These are phyloP conservation scores for Thalia dealbata DNA, from an alignment of 176 grass and related monocot species.

Conservation along the genomic window DNA sequence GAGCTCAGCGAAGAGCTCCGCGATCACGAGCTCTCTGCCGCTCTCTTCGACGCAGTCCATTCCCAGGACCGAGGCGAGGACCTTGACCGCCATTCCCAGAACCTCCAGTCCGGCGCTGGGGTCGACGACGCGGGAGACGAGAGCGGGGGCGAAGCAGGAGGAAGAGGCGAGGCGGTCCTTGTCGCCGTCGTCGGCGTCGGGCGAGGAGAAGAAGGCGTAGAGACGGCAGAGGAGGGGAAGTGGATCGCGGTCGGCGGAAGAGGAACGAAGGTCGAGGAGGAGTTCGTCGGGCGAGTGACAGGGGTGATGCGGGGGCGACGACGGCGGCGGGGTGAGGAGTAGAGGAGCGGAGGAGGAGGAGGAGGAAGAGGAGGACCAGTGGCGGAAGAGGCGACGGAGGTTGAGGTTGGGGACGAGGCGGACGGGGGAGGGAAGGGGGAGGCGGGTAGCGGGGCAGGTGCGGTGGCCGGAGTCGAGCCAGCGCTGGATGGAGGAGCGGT, in stretches of 20 bases:
- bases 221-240: constrained; percentile 40
- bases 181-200: constrained; percentile 2
- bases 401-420: constrained; percentile 41
- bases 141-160: constrained; percentile 32
- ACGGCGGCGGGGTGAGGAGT: constrained; percentile 33
- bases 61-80: constrained; percentile 34
- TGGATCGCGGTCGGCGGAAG: constrained; percentile 31
- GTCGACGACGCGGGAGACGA: constrained; percentile 9
- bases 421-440: constrained; percentile 51
- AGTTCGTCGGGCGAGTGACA: constrained; percentile 31
- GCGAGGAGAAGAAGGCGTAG: constrained; percentile 31
- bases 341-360: constrained; percentile 29
- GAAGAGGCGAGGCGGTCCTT: constrained; percentile 28
- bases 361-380: constrained; percentile 1
- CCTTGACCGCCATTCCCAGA: constrained; percentile 30
- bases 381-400: constrained; percentile 11
- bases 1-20: constrained; percentile 32
- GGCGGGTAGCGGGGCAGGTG: constrained; percentile 87
- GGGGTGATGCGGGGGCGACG: constrained; percentile 30
- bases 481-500: constrained; percentile 72
- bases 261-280: constrained; percentile 27
- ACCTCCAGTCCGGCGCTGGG: constrained; percentile 8
- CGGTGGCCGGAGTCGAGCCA: constrained; percentile 90
- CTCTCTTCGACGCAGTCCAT: constrained; percentile 27
- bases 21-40: constrained; percentile 30